Conservation (phyloP, 2,329 filamentous ascomycete genomes). For the Tolypocladium amazonense region DNA sequence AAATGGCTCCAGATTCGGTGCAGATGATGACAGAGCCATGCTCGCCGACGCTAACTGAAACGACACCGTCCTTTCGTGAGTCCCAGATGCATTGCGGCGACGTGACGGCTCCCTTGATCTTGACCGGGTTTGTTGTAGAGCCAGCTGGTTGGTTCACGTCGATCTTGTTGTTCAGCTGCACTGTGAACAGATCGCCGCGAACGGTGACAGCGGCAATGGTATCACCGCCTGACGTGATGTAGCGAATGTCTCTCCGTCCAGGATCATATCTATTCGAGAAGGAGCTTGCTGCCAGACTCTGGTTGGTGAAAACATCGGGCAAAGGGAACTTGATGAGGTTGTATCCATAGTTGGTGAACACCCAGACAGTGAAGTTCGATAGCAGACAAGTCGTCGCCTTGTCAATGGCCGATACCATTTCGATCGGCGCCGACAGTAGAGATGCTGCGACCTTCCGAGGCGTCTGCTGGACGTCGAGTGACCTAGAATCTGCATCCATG, state of each 20-base stretch:
- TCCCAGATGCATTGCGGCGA: conserved; percentile 78
- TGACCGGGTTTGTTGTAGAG: conserved; percentile 86
- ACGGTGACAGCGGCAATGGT: conserved; percentile 83
- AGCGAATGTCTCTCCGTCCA: conserved; percentile 59
- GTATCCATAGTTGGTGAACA: conserved; percentile 94
- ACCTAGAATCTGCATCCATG: conserved; percentile 90
- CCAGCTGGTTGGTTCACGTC: conserved; percentile 49
- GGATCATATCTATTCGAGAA: conserved; percentile 38
- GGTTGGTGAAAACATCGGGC: conserved; percentile 58
- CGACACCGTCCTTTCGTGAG: conserved; percentile 74
- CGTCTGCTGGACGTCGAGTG: conserved; percentile 69
- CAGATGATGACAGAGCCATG: conserved; percentile 92
- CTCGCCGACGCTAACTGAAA: conserved; percentile 80
- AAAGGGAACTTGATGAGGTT: conserved; percentile 79
- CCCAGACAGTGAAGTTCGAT: conserved; percentile 79
- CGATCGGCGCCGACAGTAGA: conserved; percentile 54
- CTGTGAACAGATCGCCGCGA: conserved; percentile 78
- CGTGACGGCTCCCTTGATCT: conserved; percentile 76
- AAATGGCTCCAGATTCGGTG: conserved; percentile 85
- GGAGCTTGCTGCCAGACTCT: conserved; percentile 55
- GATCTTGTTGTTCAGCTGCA: conserved; percentile 59
- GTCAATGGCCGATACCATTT: conserved; percentile 79
- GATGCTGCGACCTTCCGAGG: conserved; percentile 85
- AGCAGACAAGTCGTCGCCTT: conserved; percentile 78
- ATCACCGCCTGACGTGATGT: conserved; percentile 76